Conservation (phyloP, 352 stramenopile genomes). For the Globisporangium spiculum region DNA sequence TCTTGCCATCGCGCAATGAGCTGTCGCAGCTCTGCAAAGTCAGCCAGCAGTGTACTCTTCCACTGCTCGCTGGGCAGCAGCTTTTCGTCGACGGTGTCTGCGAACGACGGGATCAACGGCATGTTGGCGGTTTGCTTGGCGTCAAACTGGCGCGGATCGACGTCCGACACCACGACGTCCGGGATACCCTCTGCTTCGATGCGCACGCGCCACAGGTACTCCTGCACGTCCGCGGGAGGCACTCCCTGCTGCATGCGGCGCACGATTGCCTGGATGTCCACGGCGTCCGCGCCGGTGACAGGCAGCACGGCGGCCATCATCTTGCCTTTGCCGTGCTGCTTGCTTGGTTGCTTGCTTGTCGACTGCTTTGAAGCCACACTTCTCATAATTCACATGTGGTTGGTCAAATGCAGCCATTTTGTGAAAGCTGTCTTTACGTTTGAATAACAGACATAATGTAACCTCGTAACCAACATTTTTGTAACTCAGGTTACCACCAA, state of each 20-base stretch:
- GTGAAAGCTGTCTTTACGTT: too few relatives aligned
- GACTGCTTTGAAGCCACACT: background rate
- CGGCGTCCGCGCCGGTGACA: conserved; percentile 43
- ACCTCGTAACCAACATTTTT: background rate
- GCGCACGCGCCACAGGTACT: conserved; percentile 85
- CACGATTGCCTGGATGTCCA: conserved; percentile 61
- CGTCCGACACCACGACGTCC: conserved; percentile 64
- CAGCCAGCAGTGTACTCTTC: conserved; percentile 58
- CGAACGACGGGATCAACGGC: conserved; percentile 55
- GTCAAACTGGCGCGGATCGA: conserved; percentile 71
- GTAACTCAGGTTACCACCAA: background rate
- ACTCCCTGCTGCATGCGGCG: conserved; percentile 60
- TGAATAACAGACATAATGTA: background rate
- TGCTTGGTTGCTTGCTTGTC: background rate
- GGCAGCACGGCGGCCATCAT: conserved; percentile 77
- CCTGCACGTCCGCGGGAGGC: conserved; percentile 70
- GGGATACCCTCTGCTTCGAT: conserved; percentile 76
- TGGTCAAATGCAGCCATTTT: background rate
- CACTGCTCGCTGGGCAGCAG: conserved; percentile 40
- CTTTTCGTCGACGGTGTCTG: conserved; percentile 18
- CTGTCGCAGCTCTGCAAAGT: conserved; percentile 80
- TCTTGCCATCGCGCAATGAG: conserved; percentile 70
- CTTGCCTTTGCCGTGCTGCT: conserved; percentile 10
- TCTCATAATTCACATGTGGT: background rate
- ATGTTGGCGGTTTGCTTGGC: conserved; percentile 69